Percentiles rank a stretch among this genome's conserved stretches.
These are phyloP conservation scores for Euphorbia corollata DNA, from an alignment of 441 rosid species.

Conservation along the genomic window DNA sequence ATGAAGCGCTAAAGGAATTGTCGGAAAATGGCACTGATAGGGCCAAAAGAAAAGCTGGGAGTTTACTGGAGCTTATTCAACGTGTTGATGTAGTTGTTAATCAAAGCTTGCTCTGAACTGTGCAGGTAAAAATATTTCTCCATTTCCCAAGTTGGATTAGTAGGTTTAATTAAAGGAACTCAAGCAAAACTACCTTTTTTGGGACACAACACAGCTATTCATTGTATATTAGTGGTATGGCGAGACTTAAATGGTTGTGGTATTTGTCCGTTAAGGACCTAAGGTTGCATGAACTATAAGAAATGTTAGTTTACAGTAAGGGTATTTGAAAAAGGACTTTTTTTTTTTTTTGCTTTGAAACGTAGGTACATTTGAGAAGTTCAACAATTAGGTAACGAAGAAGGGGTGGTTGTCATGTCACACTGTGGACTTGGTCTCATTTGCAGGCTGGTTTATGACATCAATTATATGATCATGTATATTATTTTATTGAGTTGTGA, in stretches of 20 bases:
- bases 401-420: neutral
- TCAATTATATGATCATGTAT: neutral
- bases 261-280: no score
- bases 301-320: no score
- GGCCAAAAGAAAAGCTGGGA: conserved; percentile 90
- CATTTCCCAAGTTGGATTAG: neutral
- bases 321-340: neutral
- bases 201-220: no score
- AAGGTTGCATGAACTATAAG: no score
- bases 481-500: neutral
- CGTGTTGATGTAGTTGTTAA: conserved; percentile 32
- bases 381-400: neutral
- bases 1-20: conserved; percentile 70
- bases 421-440: neutral
- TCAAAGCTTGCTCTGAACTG: conserved; percentile 20
- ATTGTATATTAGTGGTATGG: no score
- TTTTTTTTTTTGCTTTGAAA: neutral
- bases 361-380: neutral
- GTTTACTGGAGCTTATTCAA: conserved; percentile 68
- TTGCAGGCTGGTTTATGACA: neutral
- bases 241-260: no score
- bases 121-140: neutral
- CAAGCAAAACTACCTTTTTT: no score
- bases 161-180: no score
- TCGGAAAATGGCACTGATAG: conserved; percentile 83